Evolutionary conservation across 192 early-diverging fungal species (phyloP), one percentile per base, ranked within the genome.

Genomic region (Coemansia nantahalensis): DNA sequence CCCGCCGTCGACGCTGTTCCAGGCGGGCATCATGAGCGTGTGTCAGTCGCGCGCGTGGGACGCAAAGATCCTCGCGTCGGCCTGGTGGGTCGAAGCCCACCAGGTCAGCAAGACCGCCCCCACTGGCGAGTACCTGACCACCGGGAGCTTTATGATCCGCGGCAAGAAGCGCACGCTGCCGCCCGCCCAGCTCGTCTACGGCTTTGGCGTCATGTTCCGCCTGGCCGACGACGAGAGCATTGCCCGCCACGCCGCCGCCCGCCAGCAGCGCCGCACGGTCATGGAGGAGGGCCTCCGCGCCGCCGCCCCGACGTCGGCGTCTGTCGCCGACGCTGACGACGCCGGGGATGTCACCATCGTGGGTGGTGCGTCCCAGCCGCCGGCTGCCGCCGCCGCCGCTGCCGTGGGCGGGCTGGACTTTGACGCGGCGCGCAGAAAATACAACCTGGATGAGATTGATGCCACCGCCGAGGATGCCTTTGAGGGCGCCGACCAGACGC

Each of bases 1-100:
- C 24, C 92, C 95, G 24, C 93, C 92, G 1, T 86, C 84, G 22
- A 97, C 94, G 11, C 78, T 97, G 44, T 87, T 86, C 56, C 96
- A 99, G 75, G 96, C 96, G 5, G 94, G 90, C 12, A 83, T 91
- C 24, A 94, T 97, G 94, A 89, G 90, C 35, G 87, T 99, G 2
- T 93, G 91, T 45, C 84, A 91, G 64, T 93, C 90, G 24, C 85
- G 86, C 19, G 96, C 96, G 10, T 99, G 96, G 96, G 96, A 99
- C 42, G 83, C 91, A 19, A 99, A 99, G 62, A 90, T 96, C 56
- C 83, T 97, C 14, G 94, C 90, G 6, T 84, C 83, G 21, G 92
- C 95, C 0, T 99, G 89, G 82, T 99, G 96, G 95, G 95, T 97
- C 8, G 61, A 83, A 42, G 84, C 84, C 1, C 77, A 87, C 48